A percentile compares a stretch with the other conserved stretches of the same genome.
phyloP scores from a whole-genome alignment of 23 red algal species.

The Gracilaria caudata region DNA sequence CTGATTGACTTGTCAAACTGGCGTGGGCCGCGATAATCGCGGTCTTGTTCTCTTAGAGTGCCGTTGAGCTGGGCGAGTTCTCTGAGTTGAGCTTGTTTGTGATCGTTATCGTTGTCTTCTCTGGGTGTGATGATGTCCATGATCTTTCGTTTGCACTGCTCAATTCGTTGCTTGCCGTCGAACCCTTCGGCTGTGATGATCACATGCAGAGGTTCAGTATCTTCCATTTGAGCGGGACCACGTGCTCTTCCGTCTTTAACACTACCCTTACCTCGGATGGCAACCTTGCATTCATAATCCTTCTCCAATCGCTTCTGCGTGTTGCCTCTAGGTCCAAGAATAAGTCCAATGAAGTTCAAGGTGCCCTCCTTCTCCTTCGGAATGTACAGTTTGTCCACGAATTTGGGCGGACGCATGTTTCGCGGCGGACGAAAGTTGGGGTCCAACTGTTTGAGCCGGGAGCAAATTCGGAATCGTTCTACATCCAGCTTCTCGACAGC shows the following conservation, averaged over 20 bases:
- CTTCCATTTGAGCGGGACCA: conserved; percentile 75
- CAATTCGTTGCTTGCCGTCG: conserved; percentile 78
- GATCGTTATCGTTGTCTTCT: conserved; percentile 92
- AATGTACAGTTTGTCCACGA: conserved; percentile 77
- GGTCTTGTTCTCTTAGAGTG: conserved; percentile 88
- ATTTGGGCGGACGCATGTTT: conserved; percentile 77
- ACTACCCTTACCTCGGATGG: conserved; percentile 91
- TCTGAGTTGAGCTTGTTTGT: conserved; percentile 93
- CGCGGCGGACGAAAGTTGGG: conserved; percentile 75
- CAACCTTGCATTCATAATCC: conserved; percentile 81
- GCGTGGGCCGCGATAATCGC: conserved; percentile 51
- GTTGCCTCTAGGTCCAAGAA: conserved; percentile 92
- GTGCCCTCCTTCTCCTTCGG: conserved; percentile 86
- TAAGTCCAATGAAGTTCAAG: conserved; percentile 94
- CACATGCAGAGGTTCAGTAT: conserved; percentile 89
- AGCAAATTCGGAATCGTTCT: conserved; percentile 77
- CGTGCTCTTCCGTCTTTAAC: conserved; percentile 87
- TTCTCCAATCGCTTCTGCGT: conserved; percentile 97
- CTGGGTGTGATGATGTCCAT: conserved; percentile 84
- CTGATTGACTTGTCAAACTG: conserved; percentile 5
- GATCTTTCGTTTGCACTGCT: conserved; percentile 73
- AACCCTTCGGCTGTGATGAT: conserved; percentile 85
- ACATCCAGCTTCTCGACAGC: conserved; percentile 80
- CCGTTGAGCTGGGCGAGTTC: conserved; percentile 96
- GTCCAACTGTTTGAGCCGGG: conserved; percentile 68